Conservation (phyloP, 176 grass and related monocot genomes). For the Rhipidocladum racemiflorum region DNA sequence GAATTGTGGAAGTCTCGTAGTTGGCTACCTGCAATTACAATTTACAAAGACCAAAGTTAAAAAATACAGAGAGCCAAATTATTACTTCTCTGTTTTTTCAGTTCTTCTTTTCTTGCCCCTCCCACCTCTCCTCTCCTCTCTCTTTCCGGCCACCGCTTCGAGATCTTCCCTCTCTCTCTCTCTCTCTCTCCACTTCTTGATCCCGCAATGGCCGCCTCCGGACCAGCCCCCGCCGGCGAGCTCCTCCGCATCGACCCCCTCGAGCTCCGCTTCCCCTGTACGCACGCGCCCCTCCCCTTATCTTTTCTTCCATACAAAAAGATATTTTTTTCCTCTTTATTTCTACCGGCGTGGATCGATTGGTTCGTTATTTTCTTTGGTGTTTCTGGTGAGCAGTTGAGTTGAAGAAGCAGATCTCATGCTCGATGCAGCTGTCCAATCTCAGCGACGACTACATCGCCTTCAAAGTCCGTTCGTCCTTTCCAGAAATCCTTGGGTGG, state of each 20-base stretch:
- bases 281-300: not conserved
- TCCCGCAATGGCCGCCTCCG: slow-evolving; percentile 42
- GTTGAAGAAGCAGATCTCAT: slow-evolving; percentile 83
- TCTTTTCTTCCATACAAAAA: not conserved
- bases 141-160: slow-evolving; percentile 23
- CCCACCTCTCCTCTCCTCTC: not conserved
- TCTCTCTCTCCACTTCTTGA: not conserved
- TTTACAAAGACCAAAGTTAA: not conserved
- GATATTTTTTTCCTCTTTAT: not conserved
- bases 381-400: slow-evolving; percentile 56
- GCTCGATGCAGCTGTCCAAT: slow-evolving; percentile 77
- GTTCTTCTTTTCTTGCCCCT: not conserved
- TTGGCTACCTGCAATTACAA: not conserved
- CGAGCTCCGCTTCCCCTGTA: slow-evolving; percentile 63
- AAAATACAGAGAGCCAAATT: slow-evolving; percentile 15
- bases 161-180: slow-evolving; percentile 20
- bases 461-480: slow-evolving; percentile 58
- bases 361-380: slow-evolving; percentile 9
- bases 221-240: slow-evolving; percentile 41
- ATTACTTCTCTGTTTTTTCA: not conserved
- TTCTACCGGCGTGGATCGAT: slow-evolving; percentile 22
- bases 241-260: slow-evolving; percentile 60
- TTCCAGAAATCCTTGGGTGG: not conserved
- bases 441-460: slow-evolving; percentile 61
- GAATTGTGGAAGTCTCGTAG: too few species aligned